Evolutionary conservation across 768 basidiomycete genomes (phyloP).

Genomic region (Rubroboletus satanas): DNA sequence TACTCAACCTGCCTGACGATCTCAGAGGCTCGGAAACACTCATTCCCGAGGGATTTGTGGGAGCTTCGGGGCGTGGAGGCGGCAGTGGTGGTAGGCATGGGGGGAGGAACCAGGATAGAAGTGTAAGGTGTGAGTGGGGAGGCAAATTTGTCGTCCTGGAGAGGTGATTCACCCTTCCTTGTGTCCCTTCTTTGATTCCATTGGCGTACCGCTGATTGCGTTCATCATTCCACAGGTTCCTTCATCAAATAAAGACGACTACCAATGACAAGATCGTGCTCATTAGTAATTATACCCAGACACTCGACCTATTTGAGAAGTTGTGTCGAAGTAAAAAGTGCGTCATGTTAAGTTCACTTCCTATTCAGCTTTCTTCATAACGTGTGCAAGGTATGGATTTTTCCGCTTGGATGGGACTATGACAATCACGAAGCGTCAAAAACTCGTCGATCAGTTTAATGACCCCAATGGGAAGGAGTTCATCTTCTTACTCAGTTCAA

Average conservation of each 20-base stretch:
- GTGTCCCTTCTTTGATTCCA: neutral
- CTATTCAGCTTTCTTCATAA: neutral
- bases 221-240: conserved; percentile 51
- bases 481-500: conserved; percentile 89
- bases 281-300: conserved; percentile 96
- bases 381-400: conserved; percentile 67
- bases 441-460: conserved; percentile 95
- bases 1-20: conserved; percentile 81
- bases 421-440: conserved; percentile 88
- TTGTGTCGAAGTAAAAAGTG: conserved; percentile 83
- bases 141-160: conserved; percentile 95
- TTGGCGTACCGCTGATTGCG: neutral
- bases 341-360: conserved; percentile 11
- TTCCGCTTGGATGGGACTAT: conserved; percentile 95
- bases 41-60: conserved; percentile 78
- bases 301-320: conserved; percentile 89
- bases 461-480: conserved; percentile 92
- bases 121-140: conserved; percentile 75
- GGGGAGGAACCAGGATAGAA: conserved; percentile 34
- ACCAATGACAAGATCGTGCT: conserved; percentile 94
- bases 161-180: conserved; percentile 45
- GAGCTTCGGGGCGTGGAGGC: conserved; percentile 32
- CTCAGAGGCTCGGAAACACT: conserved; percentile 76
- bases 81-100: conserved; percentile 39
- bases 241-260: conserved; percentile 74